Evolutionary conservation across 2,329 filamentous ascomycete genomes (phyloP).

Genomic region (Monosporascus sp.): DNA sequence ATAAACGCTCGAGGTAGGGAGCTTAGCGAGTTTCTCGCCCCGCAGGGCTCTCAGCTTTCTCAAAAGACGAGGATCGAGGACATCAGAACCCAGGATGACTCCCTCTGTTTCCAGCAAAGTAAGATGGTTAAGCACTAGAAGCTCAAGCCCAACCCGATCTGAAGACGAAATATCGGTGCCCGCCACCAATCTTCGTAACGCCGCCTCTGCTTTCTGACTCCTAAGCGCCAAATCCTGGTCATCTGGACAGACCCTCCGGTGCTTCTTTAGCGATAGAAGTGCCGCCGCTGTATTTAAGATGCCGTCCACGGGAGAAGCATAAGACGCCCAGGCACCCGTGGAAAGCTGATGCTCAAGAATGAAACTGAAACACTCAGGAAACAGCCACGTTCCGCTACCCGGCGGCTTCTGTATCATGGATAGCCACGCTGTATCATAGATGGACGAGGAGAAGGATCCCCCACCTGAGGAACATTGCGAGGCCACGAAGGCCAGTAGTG

Average conservation of each 20-base stretch:
- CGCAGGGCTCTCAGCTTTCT: conserved; percentile 6
- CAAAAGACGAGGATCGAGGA: conserved; percentile 18
- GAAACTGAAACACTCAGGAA: too few species aligned
- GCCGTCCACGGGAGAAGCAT: background rate
- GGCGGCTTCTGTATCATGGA: too few species aligned
- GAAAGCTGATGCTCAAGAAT: too few species aligned
- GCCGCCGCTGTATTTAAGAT: conserved; percentile 1
- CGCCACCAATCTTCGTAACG: background rate
- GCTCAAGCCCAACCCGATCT: conserved; percentile 24
- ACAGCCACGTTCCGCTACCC: too few species aligned
- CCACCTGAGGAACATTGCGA: too few species aligned
- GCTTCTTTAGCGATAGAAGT: background rate
- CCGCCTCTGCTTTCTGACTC: background rate
- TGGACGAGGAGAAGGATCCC: too few species aligned
- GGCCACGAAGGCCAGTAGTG: too few species aligned
- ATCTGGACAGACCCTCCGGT: background rate
- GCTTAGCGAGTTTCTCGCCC: conserved; percentile 14
- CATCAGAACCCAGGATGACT: conserved; percentile 9
- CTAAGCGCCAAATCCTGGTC: background rate
- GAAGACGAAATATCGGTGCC: background rate
- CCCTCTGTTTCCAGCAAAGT: conserved; percentile 15
- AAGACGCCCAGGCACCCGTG: too few species aligned
- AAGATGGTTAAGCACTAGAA: conserved; percentile 23
- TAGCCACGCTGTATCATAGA: too few species aligned
- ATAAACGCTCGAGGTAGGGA: conserved; percentile 17